These are phyloP conservation scores for Porosira glacialis DNA, from an alignment of 352 stramenopile genomes.

Conservation along the genomic window DNA sequence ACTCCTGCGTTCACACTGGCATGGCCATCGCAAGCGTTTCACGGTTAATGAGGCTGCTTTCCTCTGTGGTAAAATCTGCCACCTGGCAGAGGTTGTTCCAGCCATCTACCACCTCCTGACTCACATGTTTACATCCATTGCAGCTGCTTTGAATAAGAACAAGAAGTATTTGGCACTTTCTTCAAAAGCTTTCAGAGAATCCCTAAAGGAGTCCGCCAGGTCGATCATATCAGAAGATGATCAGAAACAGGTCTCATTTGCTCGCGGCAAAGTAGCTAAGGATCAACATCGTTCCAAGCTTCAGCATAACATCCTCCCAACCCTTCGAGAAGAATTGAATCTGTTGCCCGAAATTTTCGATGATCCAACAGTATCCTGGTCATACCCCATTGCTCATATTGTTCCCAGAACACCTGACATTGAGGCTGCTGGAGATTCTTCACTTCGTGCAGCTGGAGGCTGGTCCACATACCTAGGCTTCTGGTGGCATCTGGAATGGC, in stretches of 20 bases:
- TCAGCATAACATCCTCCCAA: background rate
- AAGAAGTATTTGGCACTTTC: background rate
- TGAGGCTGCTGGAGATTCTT: background rate
- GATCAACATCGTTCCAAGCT: background rate
- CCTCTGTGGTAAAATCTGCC: constrained; percentile 2
- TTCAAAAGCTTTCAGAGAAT: background rate
- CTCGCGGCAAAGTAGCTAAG: background rate
- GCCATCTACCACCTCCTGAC: constrained; percentile 13
- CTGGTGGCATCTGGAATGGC: constrained; percentile 9
- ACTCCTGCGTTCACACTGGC: background rate
- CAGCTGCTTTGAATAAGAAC: background rate
- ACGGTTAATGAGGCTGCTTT: background rate
- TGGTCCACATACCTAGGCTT: constrained; percentile 7
- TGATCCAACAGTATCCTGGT: background rate
- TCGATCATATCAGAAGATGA: background rate
- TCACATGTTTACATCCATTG: background rate
- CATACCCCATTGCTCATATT: constrained; percentile 1
- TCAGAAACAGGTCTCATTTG: background rate
- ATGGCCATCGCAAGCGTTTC: background rate
- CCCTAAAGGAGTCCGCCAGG: background rate
- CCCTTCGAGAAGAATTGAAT: background rate
- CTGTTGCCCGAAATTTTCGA: constrained; percentile 1
- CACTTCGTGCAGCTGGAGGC: background rate
- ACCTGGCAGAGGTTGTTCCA: background rate
- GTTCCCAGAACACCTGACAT: background rate